Conservation (phyloP, 148 eudicot species). For the Euryodendron excelsum region DNA sequence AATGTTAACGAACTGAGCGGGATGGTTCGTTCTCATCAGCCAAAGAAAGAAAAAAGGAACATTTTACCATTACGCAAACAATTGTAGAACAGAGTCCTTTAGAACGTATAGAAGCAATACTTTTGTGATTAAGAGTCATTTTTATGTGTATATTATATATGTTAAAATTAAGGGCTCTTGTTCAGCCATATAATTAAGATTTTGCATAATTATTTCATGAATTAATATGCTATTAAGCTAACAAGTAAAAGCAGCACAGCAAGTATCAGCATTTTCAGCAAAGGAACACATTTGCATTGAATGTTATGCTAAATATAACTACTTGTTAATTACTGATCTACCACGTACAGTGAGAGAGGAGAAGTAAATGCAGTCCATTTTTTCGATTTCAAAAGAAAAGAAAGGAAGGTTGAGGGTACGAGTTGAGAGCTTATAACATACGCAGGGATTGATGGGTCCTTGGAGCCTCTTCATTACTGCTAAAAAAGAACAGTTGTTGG, state of each 20-base stretch:
- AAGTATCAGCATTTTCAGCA: slow-evolving; percentile 23
- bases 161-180: no score
- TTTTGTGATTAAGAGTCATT: no score
- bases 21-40: not conserved
- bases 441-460: slow-evolving; percentile 56
- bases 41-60: slow-evolving; percentile 6
- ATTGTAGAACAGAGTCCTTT: no score
- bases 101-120: no score
- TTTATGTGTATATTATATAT: no score
- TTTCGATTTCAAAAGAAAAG: not conserved
- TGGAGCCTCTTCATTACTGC: slow-evolving; percentile 51
- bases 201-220: no score
- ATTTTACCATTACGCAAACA: no score
- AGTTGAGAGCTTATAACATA: slow-evolving; percentile 22
- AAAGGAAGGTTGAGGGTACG: not conserved
- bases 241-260: slow-evolving; percentile 9
- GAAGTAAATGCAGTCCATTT: not conserved
- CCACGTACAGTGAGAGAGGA: not conserved
- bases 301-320: slow-evolving; percentile 19
- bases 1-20: not conserved
- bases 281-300: slow-evolving; percentile 36
- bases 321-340: not conserved
- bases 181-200: no score
- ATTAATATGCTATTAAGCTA: slow-evolving; percentile 13
- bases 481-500: slow-evolving; percentile 7